Conservation (phyloP, 139 green algal species). For the Yamagishiella unicocca region DNA sequence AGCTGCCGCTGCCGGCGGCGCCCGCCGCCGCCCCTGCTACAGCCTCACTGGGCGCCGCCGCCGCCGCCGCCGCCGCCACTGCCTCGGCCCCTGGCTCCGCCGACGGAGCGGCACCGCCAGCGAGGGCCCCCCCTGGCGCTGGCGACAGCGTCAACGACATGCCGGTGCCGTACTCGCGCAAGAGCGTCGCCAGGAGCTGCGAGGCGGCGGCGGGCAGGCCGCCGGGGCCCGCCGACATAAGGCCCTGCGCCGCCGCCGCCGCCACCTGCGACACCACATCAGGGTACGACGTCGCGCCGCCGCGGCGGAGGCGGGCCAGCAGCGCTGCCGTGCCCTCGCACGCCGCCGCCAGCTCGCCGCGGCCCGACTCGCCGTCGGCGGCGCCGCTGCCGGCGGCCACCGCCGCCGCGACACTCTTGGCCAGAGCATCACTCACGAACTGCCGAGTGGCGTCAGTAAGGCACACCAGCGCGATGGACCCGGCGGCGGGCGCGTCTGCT, state of each 20-base stretch:
- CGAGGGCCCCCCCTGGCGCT: no score
- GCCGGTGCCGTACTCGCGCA: slow-evolving; percentile 24
- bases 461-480: neutral
- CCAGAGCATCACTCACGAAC: neutral
- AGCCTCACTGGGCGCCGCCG: neutral
- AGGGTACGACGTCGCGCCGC: neutral
- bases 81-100: neutral
- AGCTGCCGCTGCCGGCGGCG: neutral
- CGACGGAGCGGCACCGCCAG: no score
- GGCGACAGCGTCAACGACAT: neutral
- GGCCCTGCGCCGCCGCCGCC: neutral
- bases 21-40: neutral
- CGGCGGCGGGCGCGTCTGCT: no score
- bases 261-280: neutral
- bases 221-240: neutral
- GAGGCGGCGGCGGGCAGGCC: slow-evolving; percentile 22
- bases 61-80: neutral
- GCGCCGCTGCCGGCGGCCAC: neutral
- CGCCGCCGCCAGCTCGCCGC: neutral
- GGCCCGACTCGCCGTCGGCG: neutral
- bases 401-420: neutral
- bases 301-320: neutral
- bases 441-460: neutral
- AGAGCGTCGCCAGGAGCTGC: slow-evolving; percentile 35
- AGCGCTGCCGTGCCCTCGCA: slow-evolving; percentile 5